These are phyloP conservation scores for Ramaria sp. DNA, from an alignment of 768 basidiomycete genomes.

Conservation along the genomic window DNA sequence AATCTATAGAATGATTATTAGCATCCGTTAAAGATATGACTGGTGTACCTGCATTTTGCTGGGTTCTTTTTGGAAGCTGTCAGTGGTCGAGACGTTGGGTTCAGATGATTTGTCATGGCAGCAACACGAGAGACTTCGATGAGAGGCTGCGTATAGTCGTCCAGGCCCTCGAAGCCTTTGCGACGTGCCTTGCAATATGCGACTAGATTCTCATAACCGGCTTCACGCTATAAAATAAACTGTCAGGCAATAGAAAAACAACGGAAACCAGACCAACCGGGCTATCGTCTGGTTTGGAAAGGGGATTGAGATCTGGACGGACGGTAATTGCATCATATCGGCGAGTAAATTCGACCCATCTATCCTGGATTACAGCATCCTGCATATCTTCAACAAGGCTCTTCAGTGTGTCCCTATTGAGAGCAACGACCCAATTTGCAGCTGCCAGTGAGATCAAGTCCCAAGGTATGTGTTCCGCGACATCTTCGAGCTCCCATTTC, in stretches of 20 bases:
- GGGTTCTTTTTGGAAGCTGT: slow-evolving; percentile 27
- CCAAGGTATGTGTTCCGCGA: slow-evolving; percentile 52
- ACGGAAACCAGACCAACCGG: slow-evolving; percentile 33
- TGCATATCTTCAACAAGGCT: slow-evolving; percentile 34
- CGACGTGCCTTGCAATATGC: slow-evolving; percentile 55
- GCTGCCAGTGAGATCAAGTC: slow-evolving; percentile 41
- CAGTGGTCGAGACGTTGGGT: slow-evolving; percentile 35
- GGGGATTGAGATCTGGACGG: slow-evolving; percentile 57
- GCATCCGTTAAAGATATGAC: slow-evolving; percentile 8
- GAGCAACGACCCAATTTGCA: slow-evolving; percentile 37
- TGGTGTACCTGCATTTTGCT: slow-evolving; percentile 37
- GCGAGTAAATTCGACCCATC: slow-evolving; percentile 64
- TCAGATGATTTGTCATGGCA: slow-evolving; percentile 43
- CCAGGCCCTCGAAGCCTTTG: slow-evolving; percentile 51
- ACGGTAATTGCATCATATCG: slow-evolving; percentile 49
- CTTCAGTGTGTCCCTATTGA: slow-evolving; percentile 28
- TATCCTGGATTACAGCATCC: slow-evolving; percentile 67
- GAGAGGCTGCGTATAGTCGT: slow-evolving; percentile 56
- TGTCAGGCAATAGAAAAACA: slow-evolving; percentile 9
- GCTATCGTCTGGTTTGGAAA: slow-evolving; percentile 58
- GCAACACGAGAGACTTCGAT: slow-evolving; percentile 54
- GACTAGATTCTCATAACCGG: slow-evolving; percentile 45
- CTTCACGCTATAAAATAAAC: slow-evolving; percentile 39
- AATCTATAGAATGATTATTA: slow-evolving; percentile 32
- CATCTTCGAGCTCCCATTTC: slow-evolving; percentile 22